A percentile compares a stretch with the other conserved stretches of the same genome.
Evolutionary conservation across 2,329 filamentous ascomycete species (phyloP).

Genomic region (Keithomyces neogunnii): DNA sequence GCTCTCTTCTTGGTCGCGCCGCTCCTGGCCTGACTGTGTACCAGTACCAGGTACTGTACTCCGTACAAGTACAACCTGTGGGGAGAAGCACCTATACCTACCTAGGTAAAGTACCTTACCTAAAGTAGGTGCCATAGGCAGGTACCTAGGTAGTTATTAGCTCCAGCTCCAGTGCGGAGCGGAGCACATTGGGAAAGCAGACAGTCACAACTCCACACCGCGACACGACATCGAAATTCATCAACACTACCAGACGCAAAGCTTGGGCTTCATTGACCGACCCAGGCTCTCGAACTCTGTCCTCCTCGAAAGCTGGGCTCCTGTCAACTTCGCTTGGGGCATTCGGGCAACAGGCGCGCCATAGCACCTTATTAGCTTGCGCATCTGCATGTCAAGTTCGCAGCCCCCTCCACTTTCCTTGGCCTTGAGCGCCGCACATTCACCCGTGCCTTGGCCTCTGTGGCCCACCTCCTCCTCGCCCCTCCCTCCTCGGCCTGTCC

Average conservation of each 20-base stretch:
- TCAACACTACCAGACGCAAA: no score
- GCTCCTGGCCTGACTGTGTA: no score
- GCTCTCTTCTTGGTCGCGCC: no score
- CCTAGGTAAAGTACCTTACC: neutral
- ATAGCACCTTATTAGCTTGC: no score
- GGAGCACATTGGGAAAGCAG: neutral
- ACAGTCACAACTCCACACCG: neutral
- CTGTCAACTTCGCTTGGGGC: no score
- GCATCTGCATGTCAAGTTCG: neutral
- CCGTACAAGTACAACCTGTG: no score
- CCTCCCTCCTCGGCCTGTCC: constrained; percentile 1
- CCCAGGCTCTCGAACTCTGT: neutral
- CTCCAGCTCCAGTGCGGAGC: neutral
- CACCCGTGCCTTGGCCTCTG: neutral
- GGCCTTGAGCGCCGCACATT: neutral
- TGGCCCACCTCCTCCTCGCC: neutral
- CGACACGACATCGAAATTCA: neutral
- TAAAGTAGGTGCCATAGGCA: no score
- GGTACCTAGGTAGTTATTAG: neutral
- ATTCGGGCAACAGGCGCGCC: no score
- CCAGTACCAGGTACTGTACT: no score
- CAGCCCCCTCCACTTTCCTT: neutral
- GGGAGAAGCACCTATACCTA: no score
- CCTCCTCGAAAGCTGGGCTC: no score
- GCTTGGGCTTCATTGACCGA: neutral